These are phyloP conservation scores for Macaranga tanarius DNA, from an alignment of 441 rosid genomes.

Conservation along the genomic window DNA sequence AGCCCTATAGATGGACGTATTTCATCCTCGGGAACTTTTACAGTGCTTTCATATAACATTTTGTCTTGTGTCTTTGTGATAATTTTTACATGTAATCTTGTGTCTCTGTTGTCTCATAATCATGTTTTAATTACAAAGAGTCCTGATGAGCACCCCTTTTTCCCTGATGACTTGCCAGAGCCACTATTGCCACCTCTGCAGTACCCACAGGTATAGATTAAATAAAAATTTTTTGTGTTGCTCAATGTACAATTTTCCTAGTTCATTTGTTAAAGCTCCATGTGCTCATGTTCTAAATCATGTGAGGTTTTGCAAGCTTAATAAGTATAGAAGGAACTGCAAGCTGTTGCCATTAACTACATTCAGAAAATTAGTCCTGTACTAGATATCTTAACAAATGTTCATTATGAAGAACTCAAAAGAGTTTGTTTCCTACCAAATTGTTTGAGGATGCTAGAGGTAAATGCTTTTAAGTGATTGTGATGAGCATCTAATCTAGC, in stretches of 20 bases:
- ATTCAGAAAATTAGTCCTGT: neutral
- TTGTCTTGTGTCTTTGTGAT: no score
- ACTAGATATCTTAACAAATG: neutral
- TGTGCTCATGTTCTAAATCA: neutral
- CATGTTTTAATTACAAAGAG: no score
- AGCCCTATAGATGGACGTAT: no score
- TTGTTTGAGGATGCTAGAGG: conserved; percentile 8
- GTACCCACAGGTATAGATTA: conserved; percentile 56
- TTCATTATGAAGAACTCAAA: neutral
- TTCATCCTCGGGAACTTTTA: no score
- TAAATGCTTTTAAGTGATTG: neutral
- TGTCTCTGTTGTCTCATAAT: no score
- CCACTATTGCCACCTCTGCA: conserved; percentile 84
- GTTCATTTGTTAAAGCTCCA: neutral
- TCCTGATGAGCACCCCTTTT: conserved; percentile 95
- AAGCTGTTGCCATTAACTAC: neutral
- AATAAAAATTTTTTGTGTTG: neutral
- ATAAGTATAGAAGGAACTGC: neutral
- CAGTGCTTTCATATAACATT: no score
- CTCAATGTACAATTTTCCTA: neutral
- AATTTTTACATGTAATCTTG: no score
- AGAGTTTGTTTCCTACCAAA: neutral
- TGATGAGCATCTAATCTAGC: neutral
- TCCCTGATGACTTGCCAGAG: conserved; percentile 67
- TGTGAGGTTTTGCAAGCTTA: neutral